These are phyloP conservation scores for Mucor saturninus DNA, from an alignment of 371 early-diverging fungal species.

Conservation along the genomic window DNA sequence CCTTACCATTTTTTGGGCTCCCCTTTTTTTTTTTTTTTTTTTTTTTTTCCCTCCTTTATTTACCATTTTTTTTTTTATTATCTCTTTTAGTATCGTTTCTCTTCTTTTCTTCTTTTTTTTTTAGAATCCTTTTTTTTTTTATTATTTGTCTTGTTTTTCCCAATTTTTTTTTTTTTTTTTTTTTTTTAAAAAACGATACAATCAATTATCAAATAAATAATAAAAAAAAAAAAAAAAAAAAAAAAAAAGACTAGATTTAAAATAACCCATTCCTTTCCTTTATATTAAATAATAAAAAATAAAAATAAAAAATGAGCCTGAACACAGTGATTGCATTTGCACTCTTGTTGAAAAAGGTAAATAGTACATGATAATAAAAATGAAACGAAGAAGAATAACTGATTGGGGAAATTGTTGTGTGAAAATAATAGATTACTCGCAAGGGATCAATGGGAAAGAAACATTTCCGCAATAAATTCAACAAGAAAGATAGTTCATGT, in stretches of 20 bases:
- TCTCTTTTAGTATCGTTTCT: not conserved
- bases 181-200: no score
- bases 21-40: slow-evolving; percentile 16
- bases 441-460: slow-evolving; percentile 26
- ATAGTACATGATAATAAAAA: not conserved
- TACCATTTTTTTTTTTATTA: slow-evolving; percentile 7
- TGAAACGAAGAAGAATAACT: not conserved
- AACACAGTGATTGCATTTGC: slow-evolving; percentile 40
- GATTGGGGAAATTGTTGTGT: not conserved
- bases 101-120: not conserved
- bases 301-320: slow-evolving; percentile 33
- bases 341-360: slow-evolving; percentile 42
- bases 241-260: slow-evolving; percentile 6
- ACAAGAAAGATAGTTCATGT: slow-evolving; percentile 5
- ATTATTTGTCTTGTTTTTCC: no score
- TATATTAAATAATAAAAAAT: not conserved
- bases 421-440: slow-evolving; percentile 20
- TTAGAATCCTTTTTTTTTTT: no score
- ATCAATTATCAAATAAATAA: not conserved
- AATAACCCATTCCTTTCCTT: slow-evolving; percentile 5
- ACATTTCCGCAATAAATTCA: not conserved
- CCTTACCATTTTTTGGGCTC: slow-evolving; percentile 10
- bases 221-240: not conserved
- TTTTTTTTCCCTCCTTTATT: slow-evolving; percentile 13
- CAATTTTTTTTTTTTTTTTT: no score